These are phyloP conservation scores for Acanthamoeba divionensis DNA, from an alignment of 208 protist species.

Conservation along the genomic window DNA sequence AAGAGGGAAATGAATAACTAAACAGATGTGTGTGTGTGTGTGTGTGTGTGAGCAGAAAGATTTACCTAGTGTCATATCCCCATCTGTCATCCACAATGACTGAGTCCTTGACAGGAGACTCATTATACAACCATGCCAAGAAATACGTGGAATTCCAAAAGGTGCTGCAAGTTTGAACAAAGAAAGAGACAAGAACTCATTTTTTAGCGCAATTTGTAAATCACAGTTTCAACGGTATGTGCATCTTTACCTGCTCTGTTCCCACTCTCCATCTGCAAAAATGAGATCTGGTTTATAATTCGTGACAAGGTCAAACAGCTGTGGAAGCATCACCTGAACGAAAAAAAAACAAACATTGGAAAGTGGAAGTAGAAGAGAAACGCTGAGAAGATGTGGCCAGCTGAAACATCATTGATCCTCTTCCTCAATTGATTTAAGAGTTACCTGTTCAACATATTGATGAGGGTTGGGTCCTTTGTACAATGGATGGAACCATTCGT, in stretches of 20 bases:
- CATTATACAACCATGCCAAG: constrained; percentile 26
- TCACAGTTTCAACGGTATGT: not conserved
- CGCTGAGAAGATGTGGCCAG: too few species aligned
- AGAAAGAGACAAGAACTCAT: not conserved
- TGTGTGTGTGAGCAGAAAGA: not conserved
- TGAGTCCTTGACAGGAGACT: not conserved
- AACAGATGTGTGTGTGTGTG: not conserved
- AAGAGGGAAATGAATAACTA: not conserved
- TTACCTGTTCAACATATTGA: too few species aligned
- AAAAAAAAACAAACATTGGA: not conserved
- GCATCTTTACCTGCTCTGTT: not conserved
- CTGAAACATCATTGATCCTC: too few species aligned
- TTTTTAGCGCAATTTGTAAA: not conserved
- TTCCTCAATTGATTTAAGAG: too few species aligned
- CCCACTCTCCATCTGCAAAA: not conserved
- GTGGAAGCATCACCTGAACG: not conserved
- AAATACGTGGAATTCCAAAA: not conserved
- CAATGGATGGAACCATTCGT: too few species aligned
- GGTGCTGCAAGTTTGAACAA: not conserved
- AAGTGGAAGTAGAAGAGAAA: not conserved
- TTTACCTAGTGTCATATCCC: not conserved
- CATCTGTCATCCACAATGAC: not conserved
- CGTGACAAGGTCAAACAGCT: not conserved
- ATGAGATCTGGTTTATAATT: not conserved
- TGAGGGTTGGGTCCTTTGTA: too few species aligned